Evolutionary conservation across 2,329 filamentous ascomycete genomes (phyloP), one percentile per base, ranked within the genome.

Genomic region (Alternaria triticimaculans): DNA sequence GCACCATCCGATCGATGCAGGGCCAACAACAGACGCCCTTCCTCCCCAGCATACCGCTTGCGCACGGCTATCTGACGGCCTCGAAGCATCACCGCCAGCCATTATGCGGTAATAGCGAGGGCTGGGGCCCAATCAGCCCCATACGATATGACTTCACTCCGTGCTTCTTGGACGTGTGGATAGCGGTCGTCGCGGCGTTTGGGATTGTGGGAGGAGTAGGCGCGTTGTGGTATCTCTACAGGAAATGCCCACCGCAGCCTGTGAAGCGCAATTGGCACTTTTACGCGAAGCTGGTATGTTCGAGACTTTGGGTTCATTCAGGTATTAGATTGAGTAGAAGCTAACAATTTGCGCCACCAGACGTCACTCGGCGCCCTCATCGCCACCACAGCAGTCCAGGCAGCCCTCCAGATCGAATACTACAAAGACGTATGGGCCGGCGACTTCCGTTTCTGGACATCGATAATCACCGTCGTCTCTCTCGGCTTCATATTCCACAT

Each of bases 141-240:
- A 86, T 89, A 70, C 87, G 95, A 79, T 97, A 93, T 81, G 96
- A 99, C 82, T 94, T 99, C 75, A 98, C 96, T 15, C 95, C 96
- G 44, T 99, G 96, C 84, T 99, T 99, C 78, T 89, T 98, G 74
- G 96, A 99, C 79, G 88, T 97, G 21, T 94, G 93, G 88, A 88
- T 98, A 63, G 88, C 92, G 33, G 82, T 86, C 2, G 92, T 97
- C 26, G 92, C 93, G 9, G 86, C 85, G 14, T 96, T 91, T 82
- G 94, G 95, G 15, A 84, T 97, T 23, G 59, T 97, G 23, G 86
- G 90, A 67, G 96, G 96, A 62, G 86, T 89, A 8, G 85, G 89
- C 49, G 93, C 95, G 28, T 82, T 97, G 45, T 95, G 90, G 88
- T 92, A 92, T 84, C 84, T 98, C 56, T 79, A 94, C 59, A 88